Conservation (phyloP, 2,329 filamentous ascomycete genomes). For the Laburnicola sp. region DNA sequence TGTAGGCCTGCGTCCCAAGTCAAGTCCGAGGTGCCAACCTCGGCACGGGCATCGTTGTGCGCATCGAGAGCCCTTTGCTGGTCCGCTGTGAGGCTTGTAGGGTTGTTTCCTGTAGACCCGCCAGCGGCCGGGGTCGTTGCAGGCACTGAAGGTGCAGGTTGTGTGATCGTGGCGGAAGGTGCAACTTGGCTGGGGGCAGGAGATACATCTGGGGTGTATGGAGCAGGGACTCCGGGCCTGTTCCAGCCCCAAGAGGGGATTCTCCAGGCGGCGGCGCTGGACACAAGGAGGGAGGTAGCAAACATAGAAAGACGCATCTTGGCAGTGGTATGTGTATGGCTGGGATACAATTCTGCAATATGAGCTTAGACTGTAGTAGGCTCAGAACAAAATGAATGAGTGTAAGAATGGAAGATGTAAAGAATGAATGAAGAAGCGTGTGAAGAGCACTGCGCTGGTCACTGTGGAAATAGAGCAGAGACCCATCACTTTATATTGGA, state of each 20-base stretch:
- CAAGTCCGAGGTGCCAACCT: conserved; percentile 5
- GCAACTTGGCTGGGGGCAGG: not conserved
- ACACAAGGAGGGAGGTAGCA: conserved; percentile 1
- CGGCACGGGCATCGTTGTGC: conserved; percentile 9
- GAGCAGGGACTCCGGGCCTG: not conserved
- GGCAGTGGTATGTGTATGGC: not conserved
- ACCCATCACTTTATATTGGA: no score
- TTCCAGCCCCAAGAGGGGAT: not conserved
- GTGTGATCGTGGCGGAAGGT: not conserved
- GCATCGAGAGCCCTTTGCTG: conserved; percentile 4
- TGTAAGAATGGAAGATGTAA: no score
- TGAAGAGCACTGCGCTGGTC: no score
- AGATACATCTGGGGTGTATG: not conserved
- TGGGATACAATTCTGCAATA: not conserved
- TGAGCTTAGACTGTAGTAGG: no score
- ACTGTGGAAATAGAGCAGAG: no score
- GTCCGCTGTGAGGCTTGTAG: conserved; percentile 2
- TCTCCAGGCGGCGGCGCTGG: conserved; percentile 4
- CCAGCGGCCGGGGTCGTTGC: not conserved
- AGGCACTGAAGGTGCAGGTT: not conserved
- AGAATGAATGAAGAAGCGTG: no score
- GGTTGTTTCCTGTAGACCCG: not conserved
- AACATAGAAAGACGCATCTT: conserved; percentile 8
- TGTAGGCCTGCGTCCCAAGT: conserved; percentile 1
- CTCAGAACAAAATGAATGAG: no score